A percentile compares a stretch with the other conserved stretches of the same genome.
Conservation (phyloP, 768 basidiomycete species). For the Suillus spraguei region DNA sequence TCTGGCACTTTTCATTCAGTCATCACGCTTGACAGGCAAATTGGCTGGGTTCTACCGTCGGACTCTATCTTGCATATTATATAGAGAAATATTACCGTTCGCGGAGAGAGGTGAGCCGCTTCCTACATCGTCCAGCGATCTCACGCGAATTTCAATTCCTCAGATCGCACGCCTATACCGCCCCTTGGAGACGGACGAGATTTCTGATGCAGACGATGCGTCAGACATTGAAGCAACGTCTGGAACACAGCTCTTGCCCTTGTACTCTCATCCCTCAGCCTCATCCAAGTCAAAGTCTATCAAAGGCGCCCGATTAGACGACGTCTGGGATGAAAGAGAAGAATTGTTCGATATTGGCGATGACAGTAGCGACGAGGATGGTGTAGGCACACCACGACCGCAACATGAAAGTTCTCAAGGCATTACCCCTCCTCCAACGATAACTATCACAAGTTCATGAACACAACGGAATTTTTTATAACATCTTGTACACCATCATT, state of each 20-base stretch:
- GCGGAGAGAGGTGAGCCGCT: constrained; percentile 65
- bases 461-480: constrained; percentile 21
- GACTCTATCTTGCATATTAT: constrained; percentile 66
- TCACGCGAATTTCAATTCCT: constrained; percentile 4
- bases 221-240: constrained; percentile 42
- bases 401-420: constrained; percentile 12
- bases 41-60: constrained; percentile 69
- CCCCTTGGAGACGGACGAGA: constrained; percentile 57
- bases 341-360: constrained; percentile 72
- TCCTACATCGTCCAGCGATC: not conserved
- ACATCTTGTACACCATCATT: constrained; percentile 31
- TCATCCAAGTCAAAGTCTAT: constrained; percentile 31
- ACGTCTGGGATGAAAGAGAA: constrained; percentile 82
- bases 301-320: constrained; percentile 45
- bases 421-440: constrained; percentile 26
- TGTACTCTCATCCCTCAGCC: constrained; percentile 31
- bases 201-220: constrained; percentile 54
- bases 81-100: constrained; percentile 77
- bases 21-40: constrained; percentile 60
- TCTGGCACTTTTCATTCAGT: constrained; percentile 16
- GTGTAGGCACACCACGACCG: constrained; percentile 17
- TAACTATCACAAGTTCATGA: constrained; percentile 30
- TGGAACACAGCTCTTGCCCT: constrained; percentile 62
- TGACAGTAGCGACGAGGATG: constrained; percentile 59
- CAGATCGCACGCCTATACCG: constrained; percentile 81